Base-by-base conservation (phyloP, 2,329 filamentous ascomycete genomes). In the Daldinia sp. region DNA sequence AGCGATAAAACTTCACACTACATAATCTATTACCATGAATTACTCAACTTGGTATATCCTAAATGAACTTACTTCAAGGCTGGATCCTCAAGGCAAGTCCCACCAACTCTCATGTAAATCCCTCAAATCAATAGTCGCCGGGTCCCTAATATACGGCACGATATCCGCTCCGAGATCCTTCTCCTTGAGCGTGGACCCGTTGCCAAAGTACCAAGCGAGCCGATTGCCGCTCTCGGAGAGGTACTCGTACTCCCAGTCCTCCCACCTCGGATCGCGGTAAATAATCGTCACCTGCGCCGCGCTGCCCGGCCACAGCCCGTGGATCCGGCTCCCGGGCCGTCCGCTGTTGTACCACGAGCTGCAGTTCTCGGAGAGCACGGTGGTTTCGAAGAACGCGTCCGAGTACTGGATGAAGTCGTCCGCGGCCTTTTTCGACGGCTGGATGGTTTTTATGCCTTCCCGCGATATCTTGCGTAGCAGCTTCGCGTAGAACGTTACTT, bases 321-420 rank as follows among this genome's bases (percentile, higher is more conserved):
- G 87, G 21, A 92, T 87, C 3, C 88, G 78, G 0, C 81, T 83
- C 0, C 88, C 89, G 0, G 88, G 83, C 4, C 77, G 77, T 0
- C 86, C 87, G 10, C 89, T 87, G 62, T 92, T 92, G 61, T 90
- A 90, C 90, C 90, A 92, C 0, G 86, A 89, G 37, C 84, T 87
- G 73, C 90, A 92, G 58, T 85, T 84, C 53, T 89, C 86, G 0
- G 82, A 80, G 58, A 89, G 75, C 1, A 87, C 84, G 0, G 84
- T 87, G 19, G 75, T 81, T 0, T 77, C 73, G 68, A 86, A 87
- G 71, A 86, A 87, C 0, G 82, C 80, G 65, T 87, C 82, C 23
- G 79, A 80, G 74, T 88, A 89, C 53, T 83, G 81, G 9, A 85
- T 76, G 64, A 89, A 90, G 68, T 91, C 88, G 37, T 90, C 87